phyloP scores from a whole-genome alignment of 2,329 filamentous ascomycete genomes.

The Elsinoe fawcettii region DNA sequence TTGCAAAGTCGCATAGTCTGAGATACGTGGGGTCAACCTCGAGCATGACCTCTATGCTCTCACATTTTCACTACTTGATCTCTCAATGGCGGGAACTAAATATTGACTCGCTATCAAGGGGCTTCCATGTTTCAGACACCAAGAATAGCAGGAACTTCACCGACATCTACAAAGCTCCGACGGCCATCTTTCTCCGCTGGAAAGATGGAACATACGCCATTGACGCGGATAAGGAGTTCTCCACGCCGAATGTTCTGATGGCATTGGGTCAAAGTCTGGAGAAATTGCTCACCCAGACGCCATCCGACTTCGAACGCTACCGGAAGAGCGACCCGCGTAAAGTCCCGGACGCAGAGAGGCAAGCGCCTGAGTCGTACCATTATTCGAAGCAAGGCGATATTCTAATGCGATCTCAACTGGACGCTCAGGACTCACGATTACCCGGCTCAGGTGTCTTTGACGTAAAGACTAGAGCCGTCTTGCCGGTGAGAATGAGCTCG shows the following conservation, averaged over 20 bases:
- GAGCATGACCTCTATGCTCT: slow-evolving; percentile 81
- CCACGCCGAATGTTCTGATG: slow-evolving; percentile 75
- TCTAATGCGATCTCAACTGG: slow-evolving; percentile 88
- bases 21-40: slow-evolving; percentile 94
- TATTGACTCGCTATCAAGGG: slow-evolving; percentile 55
- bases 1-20: slow-evolving; percentile 59
- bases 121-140: slow-evolving; percentile 46
- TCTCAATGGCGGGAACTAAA: slow-evolving; percentile 75
- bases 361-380: slow-evolving; percentile 71
- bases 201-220: slow-evolving; percentile 86
- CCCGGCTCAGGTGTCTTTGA: slow-evolving; percentile 94
- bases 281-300: slow-evolving; percentile 79
- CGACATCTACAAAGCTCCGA: slow-evolving; percentile 60
- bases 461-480: slow-evolving; percentile 85
- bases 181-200: slow-evolving; percentile 72
- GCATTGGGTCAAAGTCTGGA: slow-evolving; percentile 95
- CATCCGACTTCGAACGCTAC: slow-evolving; percentile 78
- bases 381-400: slow-evolving; percentile 83
- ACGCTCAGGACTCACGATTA: slow-evolving; percentile 76
- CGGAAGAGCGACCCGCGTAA: slow-evolving; percentile 59
- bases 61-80: slow-evolving; percentile 88
- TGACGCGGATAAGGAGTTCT: slow-evolving; percentile 89
- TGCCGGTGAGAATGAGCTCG: slow-evolving; percentile 85
- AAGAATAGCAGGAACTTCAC: slow-evolving; percentile 60
- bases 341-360: slow-evolving; percentile 63